These are phyloP conservation scores for Hanseniaspora valbyensis DNA, from an alignment of 805 yeast genomes.

Conservation along the genomic window DNA sequence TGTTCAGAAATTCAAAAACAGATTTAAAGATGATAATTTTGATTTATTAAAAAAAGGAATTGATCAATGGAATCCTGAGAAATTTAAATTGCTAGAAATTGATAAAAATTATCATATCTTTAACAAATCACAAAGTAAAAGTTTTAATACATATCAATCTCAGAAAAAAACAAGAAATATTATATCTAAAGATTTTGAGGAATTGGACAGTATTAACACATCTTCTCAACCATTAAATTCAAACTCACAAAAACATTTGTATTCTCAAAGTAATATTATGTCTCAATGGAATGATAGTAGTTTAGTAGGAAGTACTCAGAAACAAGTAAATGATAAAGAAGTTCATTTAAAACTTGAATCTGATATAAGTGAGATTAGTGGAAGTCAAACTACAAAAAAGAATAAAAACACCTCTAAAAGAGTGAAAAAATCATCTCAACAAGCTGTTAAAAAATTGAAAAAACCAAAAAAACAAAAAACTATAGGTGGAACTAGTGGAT, in stretches of 20 bases:
- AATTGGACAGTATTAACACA: no score
- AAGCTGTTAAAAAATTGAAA: background rate
- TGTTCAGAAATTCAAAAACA: background rate
- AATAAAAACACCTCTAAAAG: background rate
- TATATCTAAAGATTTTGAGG: no score
- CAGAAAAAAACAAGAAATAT: background rate
- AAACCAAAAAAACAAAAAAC: background rate
- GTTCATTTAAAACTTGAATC: no score
- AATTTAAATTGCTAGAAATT: background rate
- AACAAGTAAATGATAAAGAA: background rate
- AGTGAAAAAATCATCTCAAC: background rate
- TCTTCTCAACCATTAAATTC: background rate
- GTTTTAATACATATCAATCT: background rate
- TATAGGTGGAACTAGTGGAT: conserved; percentile 2
- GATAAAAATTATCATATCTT: background rate
- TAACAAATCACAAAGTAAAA: no score
- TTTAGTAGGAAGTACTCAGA: background rate
- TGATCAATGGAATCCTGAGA: conserved; percentile 1
- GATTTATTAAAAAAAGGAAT: background rate
- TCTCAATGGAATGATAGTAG: background rate
- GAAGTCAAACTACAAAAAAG: background rate
- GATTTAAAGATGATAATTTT: background rate
- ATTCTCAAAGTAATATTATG: background rate
- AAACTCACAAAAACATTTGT: background rate
- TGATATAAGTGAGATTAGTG: no score